Base-by-base conservation (phyloP, 768 basidiomycete genomes). In the Lentinus tigrinus region DNA sequence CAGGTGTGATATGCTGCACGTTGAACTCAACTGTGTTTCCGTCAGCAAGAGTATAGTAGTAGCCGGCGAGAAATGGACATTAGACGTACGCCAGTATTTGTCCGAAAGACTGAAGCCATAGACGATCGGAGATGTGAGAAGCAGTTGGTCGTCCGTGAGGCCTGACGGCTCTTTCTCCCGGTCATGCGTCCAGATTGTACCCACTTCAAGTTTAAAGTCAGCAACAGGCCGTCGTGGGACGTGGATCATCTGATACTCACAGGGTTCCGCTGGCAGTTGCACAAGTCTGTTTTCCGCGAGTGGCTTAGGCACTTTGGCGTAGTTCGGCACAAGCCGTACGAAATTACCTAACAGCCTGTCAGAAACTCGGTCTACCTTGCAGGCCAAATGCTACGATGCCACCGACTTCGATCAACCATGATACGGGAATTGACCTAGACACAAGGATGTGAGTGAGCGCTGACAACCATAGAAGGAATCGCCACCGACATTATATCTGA, bases 71-170 rank as follows among this genome's bases (percentile, higher is more conserved):
- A 27, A 17, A 6, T 17, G 31, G 16, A 31, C 23, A 19, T 10
- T n/a, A 4, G n/a, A 76, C 82, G 55, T 63, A 85, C 83, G 69
- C 85, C 85, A 85, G 4, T 76, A 55, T 67, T 87, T 85, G 57
- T 83, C 83, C 1, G 71, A 60, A 36, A 87, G 65, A 68, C 84
- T 84, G 68, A 88, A 88, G 0, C 84, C 85, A 54, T 82, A 82
- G 2, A 86, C 77, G 27, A 82, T 71, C 0, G 82, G 77, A 0
- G 85, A 76, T 0, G 84, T 72, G 4, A 88, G 68, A 27, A 85
- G 69, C 16, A 85, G 69, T 31, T 85, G 80, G 21, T 82, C 80
- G 2, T 83, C 81, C 0, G 53, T 60, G 28, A 57, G 36, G 3
- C n/a, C 34, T 4, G 8, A 13, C n/a, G 11, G 8, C 2, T 50